Conservation (phyloP, 1,284 basidiomycete species). For the Fomitopsis betulina region DNA sequence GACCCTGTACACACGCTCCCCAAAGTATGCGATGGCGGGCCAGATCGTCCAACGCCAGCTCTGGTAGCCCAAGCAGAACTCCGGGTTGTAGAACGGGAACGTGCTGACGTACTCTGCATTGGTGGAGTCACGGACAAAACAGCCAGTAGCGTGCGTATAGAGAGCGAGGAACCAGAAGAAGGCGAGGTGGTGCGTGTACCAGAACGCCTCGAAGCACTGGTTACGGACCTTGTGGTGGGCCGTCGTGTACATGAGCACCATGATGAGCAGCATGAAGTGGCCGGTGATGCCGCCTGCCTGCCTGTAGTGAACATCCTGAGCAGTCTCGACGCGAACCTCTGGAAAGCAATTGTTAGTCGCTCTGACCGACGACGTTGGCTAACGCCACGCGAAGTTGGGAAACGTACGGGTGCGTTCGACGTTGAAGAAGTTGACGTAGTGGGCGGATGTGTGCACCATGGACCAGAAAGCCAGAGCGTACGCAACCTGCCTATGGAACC, state of each 20-base stretch:
- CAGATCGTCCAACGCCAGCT: conserved; percentile 87
- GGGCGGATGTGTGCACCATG: conserved; percentile 83
- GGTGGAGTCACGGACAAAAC: conserved; percentile 82
- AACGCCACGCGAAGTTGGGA: neutral
- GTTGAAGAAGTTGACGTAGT: conserved; percentile 90
- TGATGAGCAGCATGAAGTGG: conserved; percentile 86
- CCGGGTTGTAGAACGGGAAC: conserved; percentile 82
- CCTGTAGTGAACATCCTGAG: conserved; percentile 80
- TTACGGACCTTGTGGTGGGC: conserved; percentile 79
- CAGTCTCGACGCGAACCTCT: conserved; percentile 76
- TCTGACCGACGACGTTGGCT: neutral
- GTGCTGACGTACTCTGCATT: conserved; percentile 58
- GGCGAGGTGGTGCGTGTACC: conserved; percentile 90
- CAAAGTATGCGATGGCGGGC: conserved; percentile 83
- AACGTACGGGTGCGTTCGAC: conserved; percentile 73
- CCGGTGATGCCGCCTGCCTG: conserved; percentile 85
- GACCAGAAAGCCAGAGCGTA: conserved; percentile 87
- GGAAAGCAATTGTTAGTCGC: conserved; percentile 9
- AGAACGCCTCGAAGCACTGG: conserved; percentile 89
- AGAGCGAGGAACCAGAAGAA: conserved; percentile 90
- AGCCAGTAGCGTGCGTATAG: conserved; percentile 86
- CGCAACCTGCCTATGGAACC: conserved; percentile 90
- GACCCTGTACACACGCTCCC: conserved; percentile 78
- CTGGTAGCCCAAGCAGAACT: conserved; percentile 81
- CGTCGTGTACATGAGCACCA: conserved; percentile 83